A percentile compares a stretch with the other conserved stretches of the same genome.
These are phyloP conservation scores for Aspergillus hancockii DNA, from an alignment of 495 filamentous ascomycete species.

Conservation along the genomic window DNA sequence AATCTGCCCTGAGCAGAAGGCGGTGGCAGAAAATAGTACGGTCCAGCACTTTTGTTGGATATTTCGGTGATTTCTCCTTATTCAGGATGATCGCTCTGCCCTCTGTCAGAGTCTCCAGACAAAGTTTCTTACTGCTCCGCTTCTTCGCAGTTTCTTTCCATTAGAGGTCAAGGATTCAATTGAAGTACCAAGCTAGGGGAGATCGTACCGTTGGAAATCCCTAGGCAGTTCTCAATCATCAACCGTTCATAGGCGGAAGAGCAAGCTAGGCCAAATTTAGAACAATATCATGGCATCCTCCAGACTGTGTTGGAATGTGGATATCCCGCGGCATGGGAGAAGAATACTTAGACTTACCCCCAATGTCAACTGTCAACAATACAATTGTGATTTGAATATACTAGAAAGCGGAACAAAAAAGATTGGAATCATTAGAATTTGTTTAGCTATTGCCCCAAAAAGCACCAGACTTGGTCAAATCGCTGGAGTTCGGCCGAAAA, in stretches of 20 bases:
- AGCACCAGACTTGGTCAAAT: no score
- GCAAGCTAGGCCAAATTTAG: not conserved
- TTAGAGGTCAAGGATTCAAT: not conserved
- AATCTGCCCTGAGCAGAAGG: not conserved
- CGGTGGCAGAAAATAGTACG: not conserved
- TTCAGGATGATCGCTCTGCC: not conserved
- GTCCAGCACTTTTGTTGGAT: not conserved
- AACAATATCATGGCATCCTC: not conserved
- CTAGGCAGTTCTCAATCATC: not conserved
- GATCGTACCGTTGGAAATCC: not conserved
- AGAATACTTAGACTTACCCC: no score
- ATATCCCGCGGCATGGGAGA: no score
- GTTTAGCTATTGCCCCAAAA: no score
- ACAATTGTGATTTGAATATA: not conserved
- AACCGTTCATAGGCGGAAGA: not conserved
- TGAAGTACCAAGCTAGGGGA: not conserved
- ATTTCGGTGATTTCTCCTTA: not conserved
- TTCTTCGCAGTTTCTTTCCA: not conserved
- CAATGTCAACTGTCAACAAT: not conserved
- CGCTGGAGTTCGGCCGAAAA: no score
- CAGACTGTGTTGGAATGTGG: not conserved
- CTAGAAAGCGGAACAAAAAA: not conserved
- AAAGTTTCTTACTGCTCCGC: not conserved
- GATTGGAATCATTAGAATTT: not conserved
- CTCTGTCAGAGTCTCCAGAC: not conserved